A percentile compares a stretch with the other conserved stretches of the same genome.
Evolutionary conservation across 352 stramenopile genomes (phyloP).

Genomic region (Globisporangium lucens): DNA sequence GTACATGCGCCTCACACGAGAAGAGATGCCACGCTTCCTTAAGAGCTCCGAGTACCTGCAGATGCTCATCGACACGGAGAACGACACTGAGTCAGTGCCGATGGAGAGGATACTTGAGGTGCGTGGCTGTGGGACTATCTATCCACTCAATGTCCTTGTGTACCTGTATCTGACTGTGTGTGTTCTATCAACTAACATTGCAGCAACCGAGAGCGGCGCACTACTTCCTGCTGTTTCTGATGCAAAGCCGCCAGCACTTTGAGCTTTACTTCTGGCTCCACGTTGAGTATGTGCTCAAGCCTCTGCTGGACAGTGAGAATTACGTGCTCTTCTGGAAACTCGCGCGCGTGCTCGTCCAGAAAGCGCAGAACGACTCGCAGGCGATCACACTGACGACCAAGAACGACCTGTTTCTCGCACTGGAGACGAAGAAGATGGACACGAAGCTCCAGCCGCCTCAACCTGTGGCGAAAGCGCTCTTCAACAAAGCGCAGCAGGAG

Average conservation of each 20-base stretch:
- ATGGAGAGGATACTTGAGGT: constrained; percentile 78
- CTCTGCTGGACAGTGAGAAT: constrained; percentile 44
- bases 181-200: neutral
- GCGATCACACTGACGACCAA: constrained; percentile 78
- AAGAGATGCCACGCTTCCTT: constrained; percentile 81
- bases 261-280: constrained; percentile 88
- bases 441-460: constrained; percentile 39
- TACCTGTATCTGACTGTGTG: neutral
- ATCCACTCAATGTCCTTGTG: neutral
- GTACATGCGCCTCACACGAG: constrained; percentile 76
- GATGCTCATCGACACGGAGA: constrained; percentile 83
- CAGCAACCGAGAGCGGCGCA: constrained; percentile 73
- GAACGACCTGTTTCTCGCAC: constrained; percentile 52
- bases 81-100: constrained; percentile 67
- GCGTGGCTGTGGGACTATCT: constrained; percentile 1
- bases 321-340: constrained; percentile 68
- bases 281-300: constrained; percentile 84
- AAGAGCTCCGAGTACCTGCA: constrained; percentile 83
- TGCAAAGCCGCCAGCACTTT: constrained; percentile 86
- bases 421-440: constrained; percentile 40
- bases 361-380: constrained; percentile 73
- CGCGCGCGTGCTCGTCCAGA: constrained; percentile 58
- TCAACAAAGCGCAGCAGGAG: constrained; percentile 70
- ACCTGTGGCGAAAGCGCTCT: constrained; percentile 42
- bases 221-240: constrained; percentile 85